Evolutionary conservation across 129 eudicot species (phyloP), one percentile per base, ranked within the genome.

Genomic region (Flaveria robusta): DNA sequence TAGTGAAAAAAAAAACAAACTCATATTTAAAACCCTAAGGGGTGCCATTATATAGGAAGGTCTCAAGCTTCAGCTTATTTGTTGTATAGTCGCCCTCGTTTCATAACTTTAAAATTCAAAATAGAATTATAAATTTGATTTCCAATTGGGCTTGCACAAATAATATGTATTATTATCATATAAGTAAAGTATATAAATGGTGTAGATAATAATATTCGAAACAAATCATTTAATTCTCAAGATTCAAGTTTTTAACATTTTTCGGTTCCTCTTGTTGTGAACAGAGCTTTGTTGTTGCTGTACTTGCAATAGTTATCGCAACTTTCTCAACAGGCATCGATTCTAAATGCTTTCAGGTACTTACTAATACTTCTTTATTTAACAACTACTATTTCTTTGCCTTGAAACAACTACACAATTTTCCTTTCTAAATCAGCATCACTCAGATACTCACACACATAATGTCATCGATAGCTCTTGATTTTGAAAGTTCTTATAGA

Each of bases 281-380:
- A 74, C 90, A 91, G 97, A 91, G 95, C 80, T 91, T 91, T 83
- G 82, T 91, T 42, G 85, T 91, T 55, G 97, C 97, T 46, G 88
- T 91, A 31, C 81, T 88, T 45, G 89, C 97, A 24, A 88, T 91
- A 11, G 97, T 91, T 8, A 84, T 91, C 18, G 97, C 97, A 4
- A 91, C 97, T 55, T 91, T 91, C 81, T 91, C 97, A 62, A 91
- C 97, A 1, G 97, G 97, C 54, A 87, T 88, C 2, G 97, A 91
- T 74, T 88, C 95, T 34, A 82, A 91, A 81, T 88, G 97, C 78
- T 91, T 91, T 83, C 97, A 91, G 97, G 97, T 88, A 54, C 59
- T 55, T 86, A 54, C 46, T 55, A 50, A 23, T 15, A 31, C 78
- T 15, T 63, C 45, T 62, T 11, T 27, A 14, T 26, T 4, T 27